Percentiles rank a stretch among this genome's conserved stretches.
phyloP scores from a whole-genome alignment of 2,329 filamentous ascomycete species.

The Cordyceps cateniannulata region DNA sequence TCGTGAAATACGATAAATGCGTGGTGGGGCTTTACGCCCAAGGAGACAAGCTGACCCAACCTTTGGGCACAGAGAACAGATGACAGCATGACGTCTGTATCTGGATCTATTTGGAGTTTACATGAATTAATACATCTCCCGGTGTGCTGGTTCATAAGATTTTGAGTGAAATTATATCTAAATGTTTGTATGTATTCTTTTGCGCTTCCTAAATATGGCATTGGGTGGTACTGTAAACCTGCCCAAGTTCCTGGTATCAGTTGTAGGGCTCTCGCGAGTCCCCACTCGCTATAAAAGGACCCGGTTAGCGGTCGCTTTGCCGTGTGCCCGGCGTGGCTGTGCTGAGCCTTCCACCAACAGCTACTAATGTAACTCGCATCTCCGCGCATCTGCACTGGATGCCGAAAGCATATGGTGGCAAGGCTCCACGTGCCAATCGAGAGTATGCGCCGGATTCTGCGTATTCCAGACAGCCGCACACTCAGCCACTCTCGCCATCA shows the following conservation, averaged over 20 bases:
- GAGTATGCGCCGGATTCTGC: neutral
- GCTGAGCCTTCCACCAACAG: neutral
- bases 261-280: neutral
- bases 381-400: neutral
- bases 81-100: neutral
- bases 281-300: neutral
- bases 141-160: no score
- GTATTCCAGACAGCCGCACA: neutral
- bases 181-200: no score
- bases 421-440: neutral
- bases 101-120: neutral
- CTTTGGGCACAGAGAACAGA: neutral
- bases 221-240: no score
- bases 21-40: neutral
- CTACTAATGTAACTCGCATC: neutral
- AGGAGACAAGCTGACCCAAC: neutral
- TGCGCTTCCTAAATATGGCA: no score
- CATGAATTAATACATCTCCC: no score
- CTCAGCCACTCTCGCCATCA: neutral
- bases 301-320: neutral
- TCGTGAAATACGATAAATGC: conserved; percentile 14
- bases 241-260: neutral
- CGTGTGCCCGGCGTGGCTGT: conserved; percentile 4
- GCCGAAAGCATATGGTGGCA: no score
- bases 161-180: no score